Conservation (phyloP, 768 basidiomycete genomes). For the Termitomyces sp. region DNA sequence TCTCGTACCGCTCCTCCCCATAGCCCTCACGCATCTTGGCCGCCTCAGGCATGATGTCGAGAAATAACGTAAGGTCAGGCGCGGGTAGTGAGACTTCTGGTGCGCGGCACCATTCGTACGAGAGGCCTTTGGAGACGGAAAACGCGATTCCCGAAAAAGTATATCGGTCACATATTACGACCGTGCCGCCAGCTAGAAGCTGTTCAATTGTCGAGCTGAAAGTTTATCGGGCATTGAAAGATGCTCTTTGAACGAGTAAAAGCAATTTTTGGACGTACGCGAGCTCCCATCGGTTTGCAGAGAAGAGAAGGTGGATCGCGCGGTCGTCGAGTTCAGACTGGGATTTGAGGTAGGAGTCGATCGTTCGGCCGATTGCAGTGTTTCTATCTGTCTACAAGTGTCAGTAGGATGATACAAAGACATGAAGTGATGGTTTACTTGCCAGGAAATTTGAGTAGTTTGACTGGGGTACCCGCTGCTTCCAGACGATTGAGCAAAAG, state of each 20-base stretch:
- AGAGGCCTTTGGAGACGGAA: slow-evolving; percentile 61
- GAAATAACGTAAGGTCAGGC: slow-evolving; percentile 85
- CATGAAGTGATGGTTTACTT: slow-evolving; percentile 11
- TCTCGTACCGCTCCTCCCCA: slow-evolving; percentile 86
- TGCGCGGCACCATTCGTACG: slow-evolving; percentile 77
- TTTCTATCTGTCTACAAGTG: slow-evolving; percentile 62
- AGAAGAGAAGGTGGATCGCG: slow-evolving; percentile 90
- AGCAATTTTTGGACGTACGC: slow-evolving; percentile 41
- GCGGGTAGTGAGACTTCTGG: slow-evolving; percentile 87
- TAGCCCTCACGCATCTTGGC: slow-evolving; percentile 73
- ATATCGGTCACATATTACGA: slow-evolving; percentile 88
- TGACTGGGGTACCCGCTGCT: slow-evolving; percentile 36
- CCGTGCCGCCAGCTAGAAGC: slow-evolving; percentile 56
- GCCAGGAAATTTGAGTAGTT: slow-evolving; percentile 90
- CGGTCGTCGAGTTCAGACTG: slow-evolving; percentile 86
- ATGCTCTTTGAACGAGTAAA: neutral
- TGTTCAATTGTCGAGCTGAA: slow-evolving; percentile 55
- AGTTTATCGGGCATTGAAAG: neutral
- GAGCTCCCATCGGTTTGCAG: slow-evolving; percentile 96
- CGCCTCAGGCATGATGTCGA: slow-evolving; percentile 70
- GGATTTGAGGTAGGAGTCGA: slow-evolving; percentile 85
- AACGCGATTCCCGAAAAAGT: slow-evolving; percentile 97
- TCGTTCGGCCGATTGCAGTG: slow-evolving; percentile 87
- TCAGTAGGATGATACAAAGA: neutral
- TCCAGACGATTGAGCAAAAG: slow-evolving; percentile 53